phyloP scores from a whole-genome alignment of 352 stramenopile species.

The Phytophthora pluvialis region DNA sequence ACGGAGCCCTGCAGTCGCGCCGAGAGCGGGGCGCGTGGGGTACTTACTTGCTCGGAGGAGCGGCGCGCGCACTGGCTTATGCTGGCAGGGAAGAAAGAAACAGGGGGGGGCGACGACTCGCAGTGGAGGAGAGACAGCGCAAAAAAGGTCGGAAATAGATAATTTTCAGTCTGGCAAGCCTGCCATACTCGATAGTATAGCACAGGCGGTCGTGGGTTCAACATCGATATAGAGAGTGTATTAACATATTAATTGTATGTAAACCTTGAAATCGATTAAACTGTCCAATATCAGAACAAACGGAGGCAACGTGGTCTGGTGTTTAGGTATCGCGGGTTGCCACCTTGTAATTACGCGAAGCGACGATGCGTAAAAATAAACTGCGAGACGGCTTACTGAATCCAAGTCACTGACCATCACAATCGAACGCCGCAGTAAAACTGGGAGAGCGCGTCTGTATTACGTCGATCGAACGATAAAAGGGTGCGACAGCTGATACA shows the following conservation, averaged over 20 bases:
- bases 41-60: constrained; percentile 40
- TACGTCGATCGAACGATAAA: constrained; percentile 20
- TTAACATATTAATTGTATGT: background rate
- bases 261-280: background rate
- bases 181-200: background rate
- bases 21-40: background rate
- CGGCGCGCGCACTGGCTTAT: constrained; percentile 39
- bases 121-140: constrained; percentile 37
- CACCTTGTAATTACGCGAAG: constrained; percentile 32
- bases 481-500: constrained; percentile 22
- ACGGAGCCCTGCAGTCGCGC: constrained; percentile 1
- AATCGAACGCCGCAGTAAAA: constrained; percentile 28
- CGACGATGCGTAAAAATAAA: constrained; percentile 39
- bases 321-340: background rate
- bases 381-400: constrained; percentile 18
- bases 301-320: background rate
- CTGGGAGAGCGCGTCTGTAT: background rate
- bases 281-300: background rate
- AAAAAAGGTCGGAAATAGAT: constrained; percentile 32
- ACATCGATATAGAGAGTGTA: background rate
- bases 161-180: constrained; percentile 16
- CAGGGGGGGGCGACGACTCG: constrained; percentile 42
- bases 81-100: constrained; percentile 48
- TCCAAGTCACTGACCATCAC: constrained; percentile 21
- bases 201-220: too few relatives aligned